Conservation (phyloP, 2,329 filamentous ascomycete genomes). For the Calonectria honghensis region DNA sequence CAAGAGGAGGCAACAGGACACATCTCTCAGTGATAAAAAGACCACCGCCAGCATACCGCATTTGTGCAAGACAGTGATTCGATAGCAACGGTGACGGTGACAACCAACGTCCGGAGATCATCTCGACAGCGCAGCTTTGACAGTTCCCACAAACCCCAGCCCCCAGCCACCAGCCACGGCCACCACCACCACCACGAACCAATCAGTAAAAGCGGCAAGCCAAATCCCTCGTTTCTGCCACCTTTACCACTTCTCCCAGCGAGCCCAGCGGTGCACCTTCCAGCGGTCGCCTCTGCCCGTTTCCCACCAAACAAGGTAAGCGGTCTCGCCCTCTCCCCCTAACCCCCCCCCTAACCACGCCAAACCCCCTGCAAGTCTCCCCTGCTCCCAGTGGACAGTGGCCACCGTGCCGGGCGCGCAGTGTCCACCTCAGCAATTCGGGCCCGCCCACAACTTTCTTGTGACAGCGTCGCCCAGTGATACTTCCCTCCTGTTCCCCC, state of each 20-base stretch:
- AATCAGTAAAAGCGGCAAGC: conserved; percentile 61
- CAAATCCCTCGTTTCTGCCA: conserved; percentile 50
- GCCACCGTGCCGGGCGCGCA: conserved; percentile 40
- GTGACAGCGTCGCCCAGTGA: conserved; percentile 58
- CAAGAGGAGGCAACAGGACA: conserved; percentile 24
- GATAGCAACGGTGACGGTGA: conserved; percentile 36
- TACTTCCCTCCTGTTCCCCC: conserved; percentile 60
- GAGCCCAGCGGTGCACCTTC: conserved; percentile 4
- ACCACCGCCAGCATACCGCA: conserved; percentile 1
- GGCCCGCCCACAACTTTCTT: conserved; percentile 62
- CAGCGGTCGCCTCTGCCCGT: conserved; percentile 46
- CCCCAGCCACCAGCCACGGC: conserved; percentile 45
- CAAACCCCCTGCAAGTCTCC: conserved; percentile 37
- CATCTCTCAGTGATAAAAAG: conserved; percentile 37
- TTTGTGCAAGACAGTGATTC: conserved; percentile 8
- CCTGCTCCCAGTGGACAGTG: conserved; percentile 42
- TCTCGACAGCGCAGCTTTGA: conserved; percentile 43
- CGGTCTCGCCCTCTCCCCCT: conserved; percentile 52
- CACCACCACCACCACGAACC: conserved; percentile 57
- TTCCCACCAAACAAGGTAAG: conserved; percentile 52
- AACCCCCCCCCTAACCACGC: conserved; percentile 32
- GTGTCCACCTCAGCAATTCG: conserved; percentile 58
- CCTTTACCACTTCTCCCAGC: conserved; percentile 45
- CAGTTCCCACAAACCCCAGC: conserved; percentile 44
- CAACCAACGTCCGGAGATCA: conserved; percentile 30